A percentile compares a stretch with the other conserved stretches of the same genome.
Evolutionary conservation across 352 stramenopile species (phyloP).

Genomic region (Globisporangium cylindrosporum): DNA sequence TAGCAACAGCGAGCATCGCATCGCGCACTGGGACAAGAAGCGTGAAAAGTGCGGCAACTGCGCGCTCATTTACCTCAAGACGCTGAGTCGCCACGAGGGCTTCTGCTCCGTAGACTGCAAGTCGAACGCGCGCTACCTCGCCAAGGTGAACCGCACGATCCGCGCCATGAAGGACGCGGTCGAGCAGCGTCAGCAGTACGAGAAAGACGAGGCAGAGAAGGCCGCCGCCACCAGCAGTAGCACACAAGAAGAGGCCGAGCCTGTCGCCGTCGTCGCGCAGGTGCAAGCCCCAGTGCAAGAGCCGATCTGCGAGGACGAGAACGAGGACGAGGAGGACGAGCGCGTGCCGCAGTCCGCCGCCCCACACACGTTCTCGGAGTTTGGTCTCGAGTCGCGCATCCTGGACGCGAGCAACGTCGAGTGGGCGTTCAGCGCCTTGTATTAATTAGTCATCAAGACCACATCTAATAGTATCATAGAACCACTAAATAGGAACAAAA

Average conservation of each 20-base stretch:
- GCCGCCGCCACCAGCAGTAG: background rate
- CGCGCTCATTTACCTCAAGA: constrained; percentile 85
- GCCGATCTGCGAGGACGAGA: background rate
- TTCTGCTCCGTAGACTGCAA: constrained; percentile 89
- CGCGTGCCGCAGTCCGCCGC: constrained; percentile 5
- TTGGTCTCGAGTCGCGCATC: constrained; percentile 64
- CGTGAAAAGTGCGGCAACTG: constrained; percentile 84
- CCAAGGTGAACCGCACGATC: constrained; percentile 83
- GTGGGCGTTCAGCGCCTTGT: constrained; percentile 77
- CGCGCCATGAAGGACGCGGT: constrained; percentile 70
- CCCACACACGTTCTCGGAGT: constrained; percentile 70
- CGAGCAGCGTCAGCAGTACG: constrained; percentile 43
- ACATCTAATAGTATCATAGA: constrained; percentile 17
- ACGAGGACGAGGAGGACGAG: constrained; percentile 11
- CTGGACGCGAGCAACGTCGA: constrained; percentile 57
- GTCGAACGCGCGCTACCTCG: constrained; percentile 80
- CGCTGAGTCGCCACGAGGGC: constrained; percentile 63
- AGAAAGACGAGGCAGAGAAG: constrained; percentile 22
- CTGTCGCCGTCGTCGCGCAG: background rate
- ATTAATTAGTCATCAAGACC: constrained; percentile 28
- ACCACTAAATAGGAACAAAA: constrained; percentile 15
- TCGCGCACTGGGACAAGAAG: constrained; percentile 85
- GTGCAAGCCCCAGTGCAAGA: background rate
- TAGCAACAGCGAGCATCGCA: constrained; percentile 45
- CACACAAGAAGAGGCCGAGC: background rate